These are phyloP conservation scores for Sporothrix globosa DNA, from an alignment of 2,329 filamentous ascomycete species.

Conservation along the genomic window DNA sequence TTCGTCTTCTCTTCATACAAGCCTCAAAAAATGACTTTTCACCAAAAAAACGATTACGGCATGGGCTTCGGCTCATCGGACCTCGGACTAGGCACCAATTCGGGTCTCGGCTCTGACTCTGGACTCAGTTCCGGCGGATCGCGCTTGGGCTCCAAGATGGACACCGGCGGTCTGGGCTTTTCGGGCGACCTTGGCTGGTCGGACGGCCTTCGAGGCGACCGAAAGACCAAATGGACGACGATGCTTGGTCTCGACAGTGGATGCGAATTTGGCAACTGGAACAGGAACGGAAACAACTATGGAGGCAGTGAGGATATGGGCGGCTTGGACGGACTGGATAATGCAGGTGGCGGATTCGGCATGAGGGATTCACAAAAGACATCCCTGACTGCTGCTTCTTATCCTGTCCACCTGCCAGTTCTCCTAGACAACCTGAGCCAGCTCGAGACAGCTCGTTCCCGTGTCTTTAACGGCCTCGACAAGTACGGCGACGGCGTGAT, in stretches of 20 bases:
- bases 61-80: background rate
- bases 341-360: background rate
- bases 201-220: background rate
- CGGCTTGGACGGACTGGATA: too few species aligned
- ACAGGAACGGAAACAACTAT: background rate
- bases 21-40: background rate
- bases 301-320: too few species aligned
- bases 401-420: background rate
- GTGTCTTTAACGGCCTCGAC: slow-evolving; percentile 2
- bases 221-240: background rate
- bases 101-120: background rate
- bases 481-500: background rate
- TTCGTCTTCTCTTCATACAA: background rate
- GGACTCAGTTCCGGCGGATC: background rate
- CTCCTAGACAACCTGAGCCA: background rate
- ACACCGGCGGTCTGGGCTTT: background rate
- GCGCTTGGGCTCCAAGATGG: background rate
- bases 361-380: background rate
- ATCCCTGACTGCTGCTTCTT: background rate
- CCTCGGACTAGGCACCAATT: background rate
- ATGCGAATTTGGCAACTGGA: background rate
- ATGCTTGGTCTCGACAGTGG: background rate
- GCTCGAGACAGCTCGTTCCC: background rate
- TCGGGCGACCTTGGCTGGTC: background rate
- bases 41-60: background rate